A percentile compares a stretch with the other conserved stretches of the same genome.
phyloP scores from a whole-genome alignment of 2,329 filamentous ascomycete genomes.

The Hypoxylon sp. region DNA sequence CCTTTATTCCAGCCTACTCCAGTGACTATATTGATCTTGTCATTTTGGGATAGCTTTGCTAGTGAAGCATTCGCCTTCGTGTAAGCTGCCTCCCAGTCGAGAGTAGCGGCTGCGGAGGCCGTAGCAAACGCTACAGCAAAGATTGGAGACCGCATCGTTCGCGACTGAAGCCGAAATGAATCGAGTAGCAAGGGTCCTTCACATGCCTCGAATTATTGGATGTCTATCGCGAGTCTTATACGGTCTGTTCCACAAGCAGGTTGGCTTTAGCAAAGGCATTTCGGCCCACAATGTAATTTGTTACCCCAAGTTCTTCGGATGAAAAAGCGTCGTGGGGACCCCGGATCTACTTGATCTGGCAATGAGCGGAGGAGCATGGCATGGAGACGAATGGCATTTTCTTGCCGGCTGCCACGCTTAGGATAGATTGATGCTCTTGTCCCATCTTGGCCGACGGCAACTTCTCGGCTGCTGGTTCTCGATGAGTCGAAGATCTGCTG shows the following conservation, averaged over 20 bases:
- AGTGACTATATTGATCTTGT: conserved; percentile 85
- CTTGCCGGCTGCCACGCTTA: conserved; percentile 42
- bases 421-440: conserved; percentile 48
- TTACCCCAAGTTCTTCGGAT: conserved; percentile 21
- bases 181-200: conserved; percentile 6
- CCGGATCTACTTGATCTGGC: conserved; percentile 48
- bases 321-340: conserved; percentile 28
- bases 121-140: conserved; percentile 43
- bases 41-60: conserved; percentile 76
- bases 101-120: conserved; percentile 37
- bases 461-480: conserved; percentile 38
- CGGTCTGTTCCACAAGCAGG: conserved; percentile 6
- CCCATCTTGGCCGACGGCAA: conserved; percentile 48
- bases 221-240: conserved; percentile 44
- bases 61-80: conserved; percentile 77
- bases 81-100: conserved; percentile 77
- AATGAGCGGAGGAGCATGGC: conserved; percentile 51
- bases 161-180: conserved; percentile 12
- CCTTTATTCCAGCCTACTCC: conserved; percentile 83
- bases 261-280: not conserved
- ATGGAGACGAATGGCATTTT: conserved; percentile 44
- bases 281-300: conserved; percentile 39
- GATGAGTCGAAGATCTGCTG: conserved; percentile 39
- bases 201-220: not conserved
- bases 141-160: conserved; percentile 45